Evolutionary conservation across 768 basidiomycete genomes (phyloP), one percentile per base, ranked within the genome.

Genomic region (Serendipita vermifera): DNA sequence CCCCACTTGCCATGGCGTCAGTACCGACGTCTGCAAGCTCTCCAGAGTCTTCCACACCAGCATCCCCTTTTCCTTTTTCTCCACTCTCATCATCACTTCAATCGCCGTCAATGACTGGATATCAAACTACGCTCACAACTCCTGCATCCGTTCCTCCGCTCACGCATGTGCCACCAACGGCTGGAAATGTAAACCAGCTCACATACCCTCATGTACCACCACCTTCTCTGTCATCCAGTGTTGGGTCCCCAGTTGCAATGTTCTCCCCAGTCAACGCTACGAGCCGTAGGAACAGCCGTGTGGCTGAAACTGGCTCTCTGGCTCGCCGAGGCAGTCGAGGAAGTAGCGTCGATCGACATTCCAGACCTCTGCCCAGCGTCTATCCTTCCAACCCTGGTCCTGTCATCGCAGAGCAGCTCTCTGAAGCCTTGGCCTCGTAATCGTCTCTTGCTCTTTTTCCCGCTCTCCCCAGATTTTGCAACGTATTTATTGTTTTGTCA

Each of bases 161-260:
- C 35, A 68, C 75, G 5, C 73, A 73, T 55, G 67, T 69, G 5
- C 68, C 64, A 5, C 60, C 60, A 17, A 62, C 64, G 13, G 51
- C 69, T 65, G 5, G 68, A 61, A 55, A 71, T 63, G 6, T 67
- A 63, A 67, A 70, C 48, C 66, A 73, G 13, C 72, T 90, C 53
- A 77, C 85, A 3, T 91, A 91, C 62, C 87, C 87, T 0, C 82
- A 81, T 4, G 88, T 89, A 0, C 87, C 88, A 2, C 87, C 87
- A 9, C 87, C 87, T 2, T 85, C 84, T 1, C 68, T 87, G 26
- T 85, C 83, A 3, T 85, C 83, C 5, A 85, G 84, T 7, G 82
- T 86, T 61, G 87, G 87, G 13, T 83, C 82, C 3, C 82, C 84
- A 5, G 74, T 72, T 24, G 73, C 78, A 15, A 71, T 76, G 11